Base-by-base conservation (phyloP, 805 yeast species). In the Tetrapisispora pingtungensis region DNA sequence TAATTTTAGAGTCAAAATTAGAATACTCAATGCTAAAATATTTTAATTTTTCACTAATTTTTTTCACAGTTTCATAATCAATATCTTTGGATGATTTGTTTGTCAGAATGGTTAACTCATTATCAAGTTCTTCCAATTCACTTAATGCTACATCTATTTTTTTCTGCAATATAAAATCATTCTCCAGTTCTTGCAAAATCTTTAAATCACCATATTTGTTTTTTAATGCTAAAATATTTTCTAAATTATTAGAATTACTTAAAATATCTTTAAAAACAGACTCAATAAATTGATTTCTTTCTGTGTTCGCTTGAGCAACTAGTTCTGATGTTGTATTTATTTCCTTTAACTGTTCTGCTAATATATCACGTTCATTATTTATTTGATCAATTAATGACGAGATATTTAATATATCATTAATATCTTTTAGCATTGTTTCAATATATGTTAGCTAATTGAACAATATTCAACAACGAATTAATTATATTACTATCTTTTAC, bases 391-490 rank as follows among this genome's bases (percentile, higher is more conserved):
- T 64, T 30, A 46, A 50, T 7, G 49, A 40, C 27, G 62, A 58
- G 17, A 66, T 50, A 17, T 48, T 40, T 14, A 51, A 40, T 14
- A 65, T 43, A 43, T 61, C 66, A 19, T 60, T 54, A 15, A 58
- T 42, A 26, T 53, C 50, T 18, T 45, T 44, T 30, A 57, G 36
- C 56, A 50, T 52, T 6, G 7, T 26, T 10, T 26, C 10, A 26
- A 26, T 10, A 10, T 8, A 10, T 26, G 28, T 10, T 26, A n/a
- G n/a, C n/a, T n/a, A n/a, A n/a, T n/a, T n/a, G n/a, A n/a, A n/a
- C n/a, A n/a, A n/a, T n/a, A n/a, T n/a, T n/a, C n/a, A n/a, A n/a
- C n/a, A n/a, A n/a, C n/a, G n/a, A n/a, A n/a, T n/a, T n/a, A n/a
- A n/a, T n/a, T n/a, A n/a, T n/a, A n/a, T n/a, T n/a, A n/a, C n/a